These are phyloP conservation scores for Trichosporon sp. DNA, from an alignment of 1,284 basidiomycete species.

Conservation along the genomic window DNA sequence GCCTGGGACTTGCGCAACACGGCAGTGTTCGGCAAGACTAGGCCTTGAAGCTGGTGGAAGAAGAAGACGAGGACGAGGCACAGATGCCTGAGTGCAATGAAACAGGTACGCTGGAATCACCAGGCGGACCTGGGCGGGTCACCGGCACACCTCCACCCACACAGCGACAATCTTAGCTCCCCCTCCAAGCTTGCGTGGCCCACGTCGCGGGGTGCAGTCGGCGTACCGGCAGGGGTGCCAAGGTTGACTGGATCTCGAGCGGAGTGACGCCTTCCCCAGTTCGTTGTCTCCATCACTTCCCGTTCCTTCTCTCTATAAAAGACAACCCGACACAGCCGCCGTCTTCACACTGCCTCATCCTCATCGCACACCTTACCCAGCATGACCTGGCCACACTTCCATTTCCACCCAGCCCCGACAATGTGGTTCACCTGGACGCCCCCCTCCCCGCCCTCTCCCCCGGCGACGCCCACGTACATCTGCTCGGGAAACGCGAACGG, in stretches of 20 bases:
- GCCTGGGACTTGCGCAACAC: neutral
- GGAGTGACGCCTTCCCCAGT: neutral
- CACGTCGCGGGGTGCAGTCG: neutral
- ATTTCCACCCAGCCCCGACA: neutral
- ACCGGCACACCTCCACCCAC: neutral
- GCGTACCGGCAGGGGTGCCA: neutral
- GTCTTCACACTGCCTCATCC: neutral
- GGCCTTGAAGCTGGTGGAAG: neutral
- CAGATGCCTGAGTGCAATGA: neutral
- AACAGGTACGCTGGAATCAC: conserved; percentile 4
- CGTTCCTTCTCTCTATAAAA: neutral
- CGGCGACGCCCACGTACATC: neutral
- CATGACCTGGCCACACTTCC: neutral
- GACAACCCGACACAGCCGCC: neutral
- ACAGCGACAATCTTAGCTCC: neutral
- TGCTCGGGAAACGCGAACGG: neutral
- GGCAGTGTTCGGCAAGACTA: neutral
- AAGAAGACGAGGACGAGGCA: neutral
- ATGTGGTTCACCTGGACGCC: conserved; percentile 1
- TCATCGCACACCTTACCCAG: neutral
- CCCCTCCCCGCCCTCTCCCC: neutral
- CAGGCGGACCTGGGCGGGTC: neutral
- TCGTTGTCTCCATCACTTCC: neutral
- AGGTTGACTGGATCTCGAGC: neutral
- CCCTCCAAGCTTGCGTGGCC: neutral